Evolutionary conservation across 805 yeast genomes (phyloP), one percentile per base, ranked within the genome.

Genomic region (Candida jianshihensis): DNA sequence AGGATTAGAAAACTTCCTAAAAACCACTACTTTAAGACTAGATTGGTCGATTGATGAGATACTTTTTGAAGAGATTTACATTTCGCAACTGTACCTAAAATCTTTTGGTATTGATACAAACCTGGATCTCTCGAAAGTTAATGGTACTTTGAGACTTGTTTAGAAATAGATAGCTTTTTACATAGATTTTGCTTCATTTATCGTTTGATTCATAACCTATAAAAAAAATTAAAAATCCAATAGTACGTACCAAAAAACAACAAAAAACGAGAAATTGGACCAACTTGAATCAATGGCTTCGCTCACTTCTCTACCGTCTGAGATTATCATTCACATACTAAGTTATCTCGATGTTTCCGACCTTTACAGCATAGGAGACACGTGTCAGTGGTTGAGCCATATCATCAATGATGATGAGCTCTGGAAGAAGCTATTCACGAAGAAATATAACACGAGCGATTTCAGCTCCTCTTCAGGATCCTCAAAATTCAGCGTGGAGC

Each of bases 401-500:
- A 39, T 65, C 15, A 54, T 64, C 18, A 57, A 56, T 35, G 63
- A 65, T 43, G 64, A 64, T 30, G 71, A 65, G 39, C 44, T 66
- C 9, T 66, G 70, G 71, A 64, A 63, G 42, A 57, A 55, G 36
- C 45, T 64, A 26, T 62, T 65, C 38, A 41, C 49, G 11, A 45
- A 59, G 19, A 52, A 47, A 16, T 54, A 53, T 31, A 41, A 51
- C 12, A 51, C 61, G 1, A 43, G 47, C 16, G 36, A 42, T 18
- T 66, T 66, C 48, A 67, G 69, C 19, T 62, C 70, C 0, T 46
- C 56, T 22, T 52, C 68, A 3, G 47, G 51, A n/a, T 57, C 67
- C 1, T 28, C 31, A 12, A 54, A 53, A 35, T 66, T 49, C 39
- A 59, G 61, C 35, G 50, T 49, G 1, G 71, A 66, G 44, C 49